These are phyloP conservation scores for Heliocybe sulcata DNA, from an alignment of 1,284 basidiomycete species.

Conservation along the genomic window DNA sequence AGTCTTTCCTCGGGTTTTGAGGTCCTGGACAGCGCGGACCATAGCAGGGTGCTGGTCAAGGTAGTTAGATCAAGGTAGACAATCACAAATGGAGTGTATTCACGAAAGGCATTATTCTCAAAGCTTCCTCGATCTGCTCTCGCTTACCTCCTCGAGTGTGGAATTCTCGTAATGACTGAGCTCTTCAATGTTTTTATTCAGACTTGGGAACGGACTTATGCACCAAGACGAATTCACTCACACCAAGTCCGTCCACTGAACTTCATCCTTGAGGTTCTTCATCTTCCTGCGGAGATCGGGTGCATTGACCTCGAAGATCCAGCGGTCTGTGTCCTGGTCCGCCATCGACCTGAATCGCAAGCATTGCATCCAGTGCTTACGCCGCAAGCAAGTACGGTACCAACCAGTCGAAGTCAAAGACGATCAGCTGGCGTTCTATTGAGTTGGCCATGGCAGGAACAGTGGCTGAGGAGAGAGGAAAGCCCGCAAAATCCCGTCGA, in stretches of 20 bases:
- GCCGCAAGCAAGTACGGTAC: conserved; percentile 5
- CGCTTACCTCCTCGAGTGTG: conserved; percentile 62
- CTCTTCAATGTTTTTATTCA: no score
- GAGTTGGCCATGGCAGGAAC: not conserved
- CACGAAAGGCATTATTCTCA: conserved; percentile 84
- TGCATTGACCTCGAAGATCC: conserved; percentile 89
- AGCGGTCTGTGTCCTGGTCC: conserved; percentile 97
- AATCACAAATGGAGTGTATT: conserved; percentile 23
- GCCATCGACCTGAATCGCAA: conserved; percentile 61
- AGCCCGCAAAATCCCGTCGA: not conserved
- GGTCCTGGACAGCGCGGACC: conserved; percentile 75
- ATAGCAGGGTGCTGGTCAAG: conserved; percentile 85
- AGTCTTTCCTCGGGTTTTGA: conserved; percentile 67
- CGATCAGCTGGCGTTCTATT: conserved; percentile 64
- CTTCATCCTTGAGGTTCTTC: conserved; percentile 56
- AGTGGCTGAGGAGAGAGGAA: not conserved
- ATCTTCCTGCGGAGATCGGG: conserved; percentile 82
- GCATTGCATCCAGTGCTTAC: not conserved
- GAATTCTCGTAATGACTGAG: conserved; percentile 68
- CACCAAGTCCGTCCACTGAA: conserved; percentile 96
- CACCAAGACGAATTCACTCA: no score
- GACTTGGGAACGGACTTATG: no score
- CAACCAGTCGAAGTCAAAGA: conserved; percentile 99
- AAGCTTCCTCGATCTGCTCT: conserved; percentile 71
- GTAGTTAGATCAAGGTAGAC: not conserved